Base-by-base conservation (phyloP, 73 alveolate species). In the Blepharisma japonicum region DNA sequence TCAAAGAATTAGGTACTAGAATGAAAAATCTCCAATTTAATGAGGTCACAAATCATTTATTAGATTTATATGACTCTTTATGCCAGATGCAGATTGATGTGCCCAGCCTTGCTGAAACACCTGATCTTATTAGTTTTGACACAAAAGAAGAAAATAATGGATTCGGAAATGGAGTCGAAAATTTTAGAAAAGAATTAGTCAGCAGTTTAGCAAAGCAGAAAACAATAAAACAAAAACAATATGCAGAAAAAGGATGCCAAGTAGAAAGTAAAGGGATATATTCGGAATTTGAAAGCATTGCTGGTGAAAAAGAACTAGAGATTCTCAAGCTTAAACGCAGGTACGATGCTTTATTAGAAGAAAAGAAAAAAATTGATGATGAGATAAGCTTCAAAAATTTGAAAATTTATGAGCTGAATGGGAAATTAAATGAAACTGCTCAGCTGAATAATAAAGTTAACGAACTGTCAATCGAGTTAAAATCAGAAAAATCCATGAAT, bases 61-160 rank as follows among this genome's bases (percentile, higher is more conserved):
- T 0, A 14, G 74, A 61, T 14, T 61, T 61, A 5, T 61, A 61
- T 25, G 74, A 61, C 11, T 61, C 74, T 2, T 25, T 61, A 14
- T 20, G 49, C 49, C 38, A 25, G 14, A 61, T 61, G 74, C 47
- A 5, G 4, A 61, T 48, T 61, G 74, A 61, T 61, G 23, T 61
- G 14, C 74, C 74, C 2, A 39, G 23, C 18, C 50, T 48, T 25
- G 23, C 48, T 9, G 14, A 8, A 61, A 61, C 18, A 5, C 74
- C 74, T 9, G 74, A 61, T 3, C 67, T 20, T 0, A n/a, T 11
- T 14, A 39, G 5, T 1, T 18, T 61, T 14, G 74, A 61, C n/a
- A 61, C 2, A 1, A 20, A n/a, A 3, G 23, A 14, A 2, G 47
- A n/a, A 20, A 39, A n/a, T 9, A 61, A 18, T 11, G 23, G 14